Conservation (phyloP, 345 rosid species). For the Brassica incana region DNA sequence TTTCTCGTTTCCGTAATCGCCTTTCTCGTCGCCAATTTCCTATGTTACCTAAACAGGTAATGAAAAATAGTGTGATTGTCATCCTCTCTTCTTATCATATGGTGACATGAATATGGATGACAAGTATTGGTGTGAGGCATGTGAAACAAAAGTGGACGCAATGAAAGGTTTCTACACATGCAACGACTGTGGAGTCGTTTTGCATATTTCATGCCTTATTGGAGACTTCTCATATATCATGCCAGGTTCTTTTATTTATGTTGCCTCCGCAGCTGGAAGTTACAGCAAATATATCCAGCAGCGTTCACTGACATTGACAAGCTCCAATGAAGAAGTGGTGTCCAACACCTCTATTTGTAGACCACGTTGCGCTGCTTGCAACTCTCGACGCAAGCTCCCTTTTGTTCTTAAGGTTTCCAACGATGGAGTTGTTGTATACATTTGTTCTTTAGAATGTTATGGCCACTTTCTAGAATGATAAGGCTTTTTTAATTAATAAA, state of each 20-base stretch:
- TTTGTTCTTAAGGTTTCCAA: not conserved
- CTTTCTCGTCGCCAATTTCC: not conserved
- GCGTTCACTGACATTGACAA: not conserved
- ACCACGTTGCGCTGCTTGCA: not conserved
- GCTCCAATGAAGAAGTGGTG: not conserved
- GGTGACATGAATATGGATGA: not conserved
- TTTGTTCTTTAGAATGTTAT: not conserved
- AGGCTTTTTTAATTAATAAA: too few species aligned
- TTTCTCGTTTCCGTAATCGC: too few species aligned
- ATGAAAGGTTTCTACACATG: conserved; percentile 16
- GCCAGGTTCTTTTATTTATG: not conserved
- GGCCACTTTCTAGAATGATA: not conserved
- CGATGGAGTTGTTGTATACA: not conserved
- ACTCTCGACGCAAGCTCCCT: not conserved
- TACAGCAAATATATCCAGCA: not conserved
- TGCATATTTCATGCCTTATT: conserved; percentile 13
- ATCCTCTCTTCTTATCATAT: not conserved
- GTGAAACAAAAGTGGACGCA: conserved; percentile 10
- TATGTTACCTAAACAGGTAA: not conserved
- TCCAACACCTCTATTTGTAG: conserved; percentile 10
- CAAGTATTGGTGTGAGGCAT: not conserved
- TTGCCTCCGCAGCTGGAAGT: too few species aligned
- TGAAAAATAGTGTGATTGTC: not conserved
- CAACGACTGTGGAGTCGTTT: not conserved
- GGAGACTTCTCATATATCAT: not conserved